Percentiles rank a stretch among this genome's conserved stretches.
These are phyloP conservation scores for Amanita exitialis DNA, from an alignment of 768 basidiomycete species.

Conservation along the genomic window DNA sequence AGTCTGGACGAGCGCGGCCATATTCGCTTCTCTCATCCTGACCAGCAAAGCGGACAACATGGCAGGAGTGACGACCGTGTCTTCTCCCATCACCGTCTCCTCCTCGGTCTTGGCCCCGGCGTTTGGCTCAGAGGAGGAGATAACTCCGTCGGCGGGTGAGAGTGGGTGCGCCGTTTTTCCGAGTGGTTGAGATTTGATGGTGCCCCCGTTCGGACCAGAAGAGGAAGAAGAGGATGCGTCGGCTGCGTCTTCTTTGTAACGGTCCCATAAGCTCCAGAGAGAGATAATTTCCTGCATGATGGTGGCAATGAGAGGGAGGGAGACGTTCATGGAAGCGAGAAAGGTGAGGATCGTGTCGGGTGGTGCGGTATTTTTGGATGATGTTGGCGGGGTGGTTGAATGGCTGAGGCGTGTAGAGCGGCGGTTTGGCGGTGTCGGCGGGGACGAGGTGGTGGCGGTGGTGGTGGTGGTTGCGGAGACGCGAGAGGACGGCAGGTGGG, in stretches of 20 bases:
- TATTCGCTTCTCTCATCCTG: slow-evolving; percentile 57
- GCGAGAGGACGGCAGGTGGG: slow-evolving; percentile 17
- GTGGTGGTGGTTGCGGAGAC: slow-evolving; percentile 7
- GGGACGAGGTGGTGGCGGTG: slow-evolving; percentile 14
- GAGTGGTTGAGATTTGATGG: background rate
- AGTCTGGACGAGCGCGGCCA: slow-evolving; percentile 34
- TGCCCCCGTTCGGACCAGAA: slow-evolving; percentile 1
- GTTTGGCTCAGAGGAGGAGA: background rate
- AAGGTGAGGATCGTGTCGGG: slow-evolving; percentile 70
- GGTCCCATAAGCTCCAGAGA: slow-evolving; percentile 83
- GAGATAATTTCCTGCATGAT: slow-evolving; percentile 89
- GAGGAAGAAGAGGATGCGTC: slow-evolving; percentile 16
- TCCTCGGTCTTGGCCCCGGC: background rate
- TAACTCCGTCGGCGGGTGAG: background rate
- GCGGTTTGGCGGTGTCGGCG: slow-evolving; percentile 30
- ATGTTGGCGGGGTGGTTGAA: slow-evolving; percentile 16
- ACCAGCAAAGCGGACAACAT: slow-evolving; percentile 46
- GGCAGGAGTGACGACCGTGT: slow-evolving; percentile 35
- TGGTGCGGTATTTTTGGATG: slow-evolving; percentile 13
- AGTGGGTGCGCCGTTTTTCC: background rate
- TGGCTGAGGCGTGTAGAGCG: slow-evolving; percentile 44
- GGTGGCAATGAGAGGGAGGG: slow-evolving; percentile 68
- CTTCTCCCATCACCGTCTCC: background rate
- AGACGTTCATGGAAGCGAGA: slow-evolving; percentile 80
- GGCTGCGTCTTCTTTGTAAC: slow-evolving; percentile 58